Percentiles rank a stretch among this genome's conserved stretches.
phyloP scores from a whole-genome alignment of 2,329 filamentous ascomycete genomes.

The Microsporum audouinii region DNA sequence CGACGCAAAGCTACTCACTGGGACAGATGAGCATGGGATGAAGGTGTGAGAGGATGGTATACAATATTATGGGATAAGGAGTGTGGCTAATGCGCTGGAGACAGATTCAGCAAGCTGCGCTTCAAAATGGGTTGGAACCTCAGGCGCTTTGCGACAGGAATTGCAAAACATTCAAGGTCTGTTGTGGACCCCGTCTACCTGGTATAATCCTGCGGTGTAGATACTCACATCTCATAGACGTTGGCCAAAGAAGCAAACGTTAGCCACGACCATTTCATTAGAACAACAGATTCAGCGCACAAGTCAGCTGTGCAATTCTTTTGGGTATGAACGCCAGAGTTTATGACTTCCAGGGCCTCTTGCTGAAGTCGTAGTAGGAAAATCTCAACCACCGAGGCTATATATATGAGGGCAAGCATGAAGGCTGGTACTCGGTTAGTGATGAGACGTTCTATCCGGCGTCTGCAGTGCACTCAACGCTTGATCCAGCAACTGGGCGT shows the following conservation, averaged over 20 bases:
- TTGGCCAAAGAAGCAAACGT: slow-evolving; percentile 61
- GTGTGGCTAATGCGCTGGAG: background rate
- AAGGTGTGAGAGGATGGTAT: slow-evolving; percentile 44
- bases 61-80: background rate
- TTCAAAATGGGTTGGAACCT: slow-evolving; percentile 56
- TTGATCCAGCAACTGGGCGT: slow-evolving; percentile 69
- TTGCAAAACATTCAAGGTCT: slow-evolving; percentile 62
- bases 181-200: background rate
- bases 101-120: slow-evolving; percentile 71
- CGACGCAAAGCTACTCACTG: slow-evolving; percentile 66
- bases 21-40: slow-evolving; percentile 95
- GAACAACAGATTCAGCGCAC: slow-evolving; percentile 77
- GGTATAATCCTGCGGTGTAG: background rate
- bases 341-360: background rate
- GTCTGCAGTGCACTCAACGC: slow-evolving; percentile 57
- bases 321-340: slow-evolving; percentile 46
- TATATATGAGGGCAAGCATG: slow-evolving; percentile 75
- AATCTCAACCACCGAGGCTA: slow-evolving; percentile 62
- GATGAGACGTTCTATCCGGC: slow-evolving; percentile 94
- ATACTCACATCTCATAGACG: slow-evolving; percentile 31
- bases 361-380: slow-evolving; percentile 30
- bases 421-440: slow-evolving; percentile 93
- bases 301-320: slow-evolving; percentile 76
- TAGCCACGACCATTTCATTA: slow-evolving; percentile 74
- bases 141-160: slow-evolving; percentile 84